Evolutionary conservation across 176 grass and related monocot species (phyloP), one percentile per base, ranked within the genome.

Genomic region (Carex parvula): DNA sequence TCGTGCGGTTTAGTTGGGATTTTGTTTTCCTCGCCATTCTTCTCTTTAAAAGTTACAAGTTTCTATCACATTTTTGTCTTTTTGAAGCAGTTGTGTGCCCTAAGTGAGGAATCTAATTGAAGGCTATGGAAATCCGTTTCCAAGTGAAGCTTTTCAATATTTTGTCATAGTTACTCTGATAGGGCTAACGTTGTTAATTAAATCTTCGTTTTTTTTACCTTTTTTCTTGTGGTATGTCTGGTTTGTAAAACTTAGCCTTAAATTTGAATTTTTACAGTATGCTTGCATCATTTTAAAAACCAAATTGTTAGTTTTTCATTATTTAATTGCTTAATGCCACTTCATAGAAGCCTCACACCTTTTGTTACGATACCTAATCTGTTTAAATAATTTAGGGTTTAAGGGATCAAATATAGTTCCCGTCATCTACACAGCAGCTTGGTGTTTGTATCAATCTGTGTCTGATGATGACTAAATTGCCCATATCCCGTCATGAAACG

Each of bases 151-250:
- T 78, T 78, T 57, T 78, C 73, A 78, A 66, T 83, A 55, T 87
- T 85, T 76, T 89, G 93, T 94, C 88, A 94, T 94, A 94, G 93
- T 94, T 94, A 90, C 93, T 85, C 87, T 88, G 83, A 86, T 90
- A 75, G 90, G 84, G 16, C 15, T 70, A 79, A 85, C 52, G 22
- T 26, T 8, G 35, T 84, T 42, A 8, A 33, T 62, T 58, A 2
- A 21, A 21, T 84, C 2, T 73, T 71, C 39, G 3, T 21, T 70
- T 67, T 56, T 39, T 39, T 35, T 35, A 35, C 37, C 4, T 39
- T 39, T 5, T 9, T 29, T 58, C 10, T 62, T 57, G 18, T 4
- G 15, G 14, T 60, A 17, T 20, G 32, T 60, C 15, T 42, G 62
- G 58, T 89, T 70, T 42, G 70, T 74, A 10, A 6, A 22, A 29